These are phyloP conservation scores for Linum trigynum DNA, from an alignment of 345 rosid genomes.

Conservation along the genomic window DNA sequence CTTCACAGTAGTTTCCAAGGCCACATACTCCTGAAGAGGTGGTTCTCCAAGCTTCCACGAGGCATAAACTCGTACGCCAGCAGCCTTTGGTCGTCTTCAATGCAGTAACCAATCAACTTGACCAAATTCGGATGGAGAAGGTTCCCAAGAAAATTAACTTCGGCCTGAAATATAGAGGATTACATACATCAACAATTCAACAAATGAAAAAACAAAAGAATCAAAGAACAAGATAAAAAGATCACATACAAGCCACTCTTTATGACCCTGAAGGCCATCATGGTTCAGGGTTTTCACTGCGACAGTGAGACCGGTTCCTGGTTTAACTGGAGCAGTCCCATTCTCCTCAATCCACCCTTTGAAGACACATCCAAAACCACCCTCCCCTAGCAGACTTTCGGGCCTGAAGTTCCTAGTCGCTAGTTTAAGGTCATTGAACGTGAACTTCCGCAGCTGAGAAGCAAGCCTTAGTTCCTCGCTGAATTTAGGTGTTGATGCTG, in stretches of 20 bases:
- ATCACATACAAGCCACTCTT: slow-evolving; percentile 79
- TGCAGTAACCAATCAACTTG: too few species aligned
- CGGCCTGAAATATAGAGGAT: slow-evolving; percentile 41
- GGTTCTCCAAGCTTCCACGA: slow-evolving; percentile 33
- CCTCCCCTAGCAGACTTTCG: slow-evolving; percentile 79
- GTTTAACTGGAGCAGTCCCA: slow-evolving; percentile 87
- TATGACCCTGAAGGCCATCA: slow-evolving; percentile 96
- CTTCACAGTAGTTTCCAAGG: neutral
- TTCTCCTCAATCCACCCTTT: slow-evolving; percentile 45
- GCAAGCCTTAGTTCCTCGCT: slow-evolving; percentile 64
- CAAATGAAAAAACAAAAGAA: slow-evolving; percentile 1
- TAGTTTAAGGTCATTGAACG: slow-evolving; percentile 61
- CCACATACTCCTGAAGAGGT: slow-evolving; percentile 70
- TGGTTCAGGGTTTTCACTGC: slow-evolving; percentile 85
- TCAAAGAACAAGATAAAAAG: slow-evolving; percentile 3
- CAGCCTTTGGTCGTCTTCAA: slow-evolving; percentile 49
- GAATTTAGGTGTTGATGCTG: slow-evolving; percentile 47
- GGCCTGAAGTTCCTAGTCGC: slow-evolving; percentile 81
- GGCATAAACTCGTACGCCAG: slow-evolving; percentile 58
- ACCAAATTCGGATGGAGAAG: slow-evolving; percentile 40
- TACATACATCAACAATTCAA: slow-evolving; percentile 1
- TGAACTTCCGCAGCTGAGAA: slow-evolving; percentile 58
- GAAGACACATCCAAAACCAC: slow-evolving; percentile 66
- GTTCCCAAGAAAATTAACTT: slow-evolving; percentile 69
- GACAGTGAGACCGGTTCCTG: slow-evolving; percentile 83